Base-by-base conservation (phyloP, 371 early-diverging fungal species). In the Catenaria anguillulae region DNA sequence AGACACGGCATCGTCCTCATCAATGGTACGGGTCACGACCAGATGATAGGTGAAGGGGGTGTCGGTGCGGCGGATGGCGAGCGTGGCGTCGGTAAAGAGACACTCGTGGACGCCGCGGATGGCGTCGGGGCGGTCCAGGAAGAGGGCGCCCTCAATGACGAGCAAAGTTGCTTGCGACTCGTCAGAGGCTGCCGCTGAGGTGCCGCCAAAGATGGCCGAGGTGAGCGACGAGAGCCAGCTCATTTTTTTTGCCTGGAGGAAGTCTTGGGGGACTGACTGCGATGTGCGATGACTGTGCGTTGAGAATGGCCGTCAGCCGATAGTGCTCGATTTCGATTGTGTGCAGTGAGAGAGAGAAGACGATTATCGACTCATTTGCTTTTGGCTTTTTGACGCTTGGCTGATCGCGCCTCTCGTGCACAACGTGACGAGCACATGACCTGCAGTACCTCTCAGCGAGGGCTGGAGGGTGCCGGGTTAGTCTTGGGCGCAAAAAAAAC, bases 1-100 rank as follows among this genome's bases (percentile, higher is more conserved):
- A 48, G 66, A 71, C 33, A 69, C 62, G n/a, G 67, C 76, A 17
- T 77, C 76, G 33, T 74, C 83, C 56, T 90, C 88, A 10, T 87
- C 87, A 63, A 77, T 78, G 21, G 83, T 68, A 26, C 88, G 79
- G 45, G 73, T 76, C 21, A 83, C 75, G 10, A 87, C 77, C 19
- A 90, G 73, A 59, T 78, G 70, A 63, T 74, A 81, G 61, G 85
- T 84, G 72, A 71, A 79, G 36, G 77, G 66, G 58, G 65, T 63
- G 23, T 75, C 61, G 13, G 81, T 82, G 36, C 79, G 75, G 21
- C 80, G 77, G 45, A 90, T 74, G 19, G 79, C 71, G 3, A 81
- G 77, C 61, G 73, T 66, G 19, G 81, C 76, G 63, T 84, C 79
- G 31, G 72, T 72, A 71, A 73, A 82, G 56, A 76, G 34, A 55